These are phyloP conservation scores for Primulina huaijiensis DNA, from an alignment of 257 asterid species.

Conservation along the genomic window DNA sequence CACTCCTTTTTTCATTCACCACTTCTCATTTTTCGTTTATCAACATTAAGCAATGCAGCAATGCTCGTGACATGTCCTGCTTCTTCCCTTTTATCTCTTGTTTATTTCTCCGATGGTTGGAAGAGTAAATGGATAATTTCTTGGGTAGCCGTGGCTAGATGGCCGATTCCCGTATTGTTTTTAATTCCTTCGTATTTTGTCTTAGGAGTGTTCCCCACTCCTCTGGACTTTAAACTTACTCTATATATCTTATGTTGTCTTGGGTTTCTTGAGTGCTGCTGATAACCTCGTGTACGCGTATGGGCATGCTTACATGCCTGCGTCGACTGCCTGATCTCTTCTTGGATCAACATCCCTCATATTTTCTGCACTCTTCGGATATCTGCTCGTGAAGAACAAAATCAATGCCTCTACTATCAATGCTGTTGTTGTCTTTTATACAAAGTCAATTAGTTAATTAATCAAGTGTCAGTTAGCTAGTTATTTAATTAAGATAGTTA, in stretches of 20 bases:
- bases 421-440: conserved; percentile 50
- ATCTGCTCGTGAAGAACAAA: conserved; percentile 66
- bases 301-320: conserved; percentile 86
- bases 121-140: conserved; percentile 85
- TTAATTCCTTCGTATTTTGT: conserved; percentile 60
- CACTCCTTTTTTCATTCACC: no score
- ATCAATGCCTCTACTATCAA: conserved; percentile 66
- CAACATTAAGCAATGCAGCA: no score
- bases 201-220: conserved; percentile 57
- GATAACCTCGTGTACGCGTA: conserved; percentile 93
- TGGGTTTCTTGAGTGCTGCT: conserved; percentile 78
- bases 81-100: conserved; percentile 80
- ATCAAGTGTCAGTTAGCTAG: no score
- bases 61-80: conserved; percentile 87
- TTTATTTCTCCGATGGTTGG: conserved; percentile 82
- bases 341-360: conserved; percentile 70
- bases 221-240: conserved; percentile 48
- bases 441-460: no score
- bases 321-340: conserved; percentile 90
- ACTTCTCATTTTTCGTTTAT: no score
- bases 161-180: conserved; percentile 71
- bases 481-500: no score
- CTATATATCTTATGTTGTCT: conserved; percentile 46
- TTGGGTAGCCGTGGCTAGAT: conserved; percentile 93
- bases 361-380: conserved; percentile 76